phyloP scores from a whole-genome alignment of 1,284 basidiomycete species.

The Sparassis latifolia region DNA sequence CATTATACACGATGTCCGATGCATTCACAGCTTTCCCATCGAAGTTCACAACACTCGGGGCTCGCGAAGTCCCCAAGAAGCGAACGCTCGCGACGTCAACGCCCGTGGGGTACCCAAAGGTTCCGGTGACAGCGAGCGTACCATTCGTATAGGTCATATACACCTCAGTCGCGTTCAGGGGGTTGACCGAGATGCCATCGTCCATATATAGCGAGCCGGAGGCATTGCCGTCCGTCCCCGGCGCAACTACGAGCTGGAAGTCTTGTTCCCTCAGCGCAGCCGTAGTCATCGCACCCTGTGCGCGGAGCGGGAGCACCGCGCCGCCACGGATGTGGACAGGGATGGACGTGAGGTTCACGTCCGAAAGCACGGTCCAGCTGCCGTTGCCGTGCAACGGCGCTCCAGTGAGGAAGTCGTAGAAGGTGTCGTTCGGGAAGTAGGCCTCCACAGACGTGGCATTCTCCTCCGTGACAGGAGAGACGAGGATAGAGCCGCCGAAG shows the following conservation, averaged over 20 bases:
- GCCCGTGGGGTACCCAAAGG: constrained; percentile 40
- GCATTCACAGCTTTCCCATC: constrained; percentile 22
- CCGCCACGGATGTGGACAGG: constrained; percentile 60
- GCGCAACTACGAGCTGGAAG: constrained; percentile 60
- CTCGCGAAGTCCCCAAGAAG: constrained; percentile 35
- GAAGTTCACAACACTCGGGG: constrained; percentile 30
- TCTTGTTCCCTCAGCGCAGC: constrained; percentile 44
- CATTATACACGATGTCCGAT: constrained; percentile 26
- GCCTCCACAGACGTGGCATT: constrained; percentile 51
- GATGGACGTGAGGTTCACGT: constrained; percentile 51
- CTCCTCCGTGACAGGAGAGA: constrained; percentile 62
- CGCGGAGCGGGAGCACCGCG: constrained; percentile 48
- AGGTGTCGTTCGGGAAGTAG: constrained; percentile 58
- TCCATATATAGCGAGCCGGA: constrained; percentile 52
- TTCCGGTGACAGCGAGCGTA: constrained; percentile 40
- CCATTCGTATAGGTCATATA: constrained; percentile 36
- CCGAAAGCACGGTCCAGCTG: constrained; percentile 35
- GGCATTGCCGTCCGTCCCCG: constrained; percentile 40
- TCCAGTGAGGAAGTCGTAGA: constrained; percentile 58
- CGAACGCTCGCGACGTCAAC: constrained; percentile 39
- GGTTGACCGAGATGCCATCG: constrained; percentile 53
- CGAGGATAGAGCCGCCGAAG: constrained; percentile 59
- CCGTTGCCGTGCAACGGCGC: constrained; percentile 41
- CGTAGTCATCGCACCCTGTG: constrained; percentile 52
- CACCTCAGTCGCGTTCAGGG: constrained; percentile 35